Evolutionary conservation across 192 early-diverging fungal genomes (phyloP).

Genomic region (Dissophora globulifera): DNA sequence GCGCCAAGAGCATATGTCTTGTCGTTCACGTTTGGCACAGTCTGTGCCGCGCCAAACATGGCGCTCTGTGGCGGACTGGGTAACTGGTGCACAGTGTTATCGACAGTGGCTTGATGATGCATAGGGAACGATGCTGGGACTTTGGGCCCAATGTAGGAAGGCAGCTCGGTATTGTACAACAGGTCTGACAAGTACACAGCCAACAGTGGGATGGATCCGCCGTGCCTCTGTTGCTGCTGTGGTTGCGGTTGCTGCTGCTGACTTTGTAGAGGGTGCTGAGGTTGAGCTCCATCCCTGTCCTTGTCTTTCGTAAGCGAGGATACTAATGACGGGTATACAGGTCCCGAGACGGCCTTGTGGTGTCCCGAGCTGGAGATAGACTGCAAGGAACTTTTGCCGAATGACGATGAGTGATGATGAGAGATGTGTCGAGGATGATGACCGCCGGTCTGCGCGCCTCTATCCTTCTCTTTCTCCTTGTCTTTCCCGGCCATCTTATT

Average conservation of each 20-base stretch:
- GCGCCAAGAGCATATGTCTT: too few relatives aligned
- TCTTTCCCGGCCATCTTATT: constrained; percentile 30
- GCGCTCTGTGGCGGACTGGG: constrained; percentile 6
- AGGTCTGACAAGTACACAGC: constrained; percentile 68
- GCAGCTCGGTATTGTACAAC: constrained; percentile 65
- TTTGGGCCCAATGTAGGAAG: constrained; percentile 57
- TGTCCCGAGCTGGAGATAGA: constrained; percentile 1
- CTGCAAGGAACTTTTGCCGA: constrained; percentile 3
- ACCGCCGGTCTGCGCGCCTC: background rate
- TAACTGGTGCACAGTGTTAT: background rate
- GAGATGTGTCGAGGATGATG: background rate
- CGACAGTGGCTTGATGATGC: background rate
- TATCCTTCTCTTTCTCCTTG: constrained; percentile 12
- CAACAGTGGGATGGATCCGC: constrained; percentile 9
- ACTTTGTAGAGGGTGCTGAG: background rate
- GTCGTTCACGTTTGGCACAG: too few relatives aligned
- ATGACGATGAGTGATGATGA: constrained; percentile 10
- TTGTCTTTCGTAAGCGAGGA: constrained; percentile 17
- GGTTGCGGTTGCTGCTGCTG: constrained; percentile 42
- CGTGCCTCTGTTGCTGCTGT: background rate
- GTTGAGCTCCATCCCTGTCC: constrained; percentile 14
- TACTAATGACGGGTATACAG: constrained; percentile 20
- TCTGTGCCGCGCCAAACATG: too few relatives aligned
- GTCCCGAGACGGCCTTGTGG: constrained; percentile 45
- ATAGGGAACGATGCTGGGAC: background rate